Evolutionary conservation across 805 yeast genomes (phyloP).

Genomic region (Kluyveromyces dobzhanskii): DNA sequence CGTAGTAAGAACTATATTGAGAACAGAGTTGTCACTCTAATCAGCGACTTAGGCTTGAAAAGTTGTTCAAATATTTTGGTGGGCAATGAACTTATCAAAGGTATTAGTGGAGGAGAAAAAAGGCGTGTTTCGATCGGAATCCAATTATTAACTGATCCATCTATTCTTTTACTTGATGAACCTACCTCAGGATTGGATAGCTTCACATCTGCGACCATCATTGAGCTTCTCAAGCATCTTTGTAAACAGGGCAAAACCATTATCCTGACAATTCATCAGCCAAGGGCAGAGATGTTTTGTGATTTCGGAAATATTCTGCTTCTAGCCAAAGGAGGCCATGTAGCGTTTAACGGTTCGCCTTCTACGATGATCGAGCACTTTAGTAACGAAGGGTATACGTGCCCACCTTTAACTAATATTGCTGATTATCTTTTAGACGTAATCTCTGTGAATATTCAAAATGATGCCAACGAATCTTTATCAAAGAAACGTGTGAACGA

Average conservation of each 20-base stretch:
- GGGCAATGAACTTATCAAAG: conserved; percentile 52
- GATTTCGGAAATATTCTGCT: conserved; percentile 65
- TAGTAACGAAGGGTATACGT: conserved; percentile 38
- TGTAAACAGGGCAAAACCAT: conserved; percentile 56
- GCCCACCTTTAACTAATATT: conserved; percentile 55
- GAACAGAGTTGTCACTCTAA: conserved; percentile 44
- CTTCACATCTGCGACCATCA: conserved; percentile 62
- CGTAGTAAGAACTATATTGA: conserved; percentile 36
- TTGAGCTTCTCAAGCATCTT: conserved; percentile 49
- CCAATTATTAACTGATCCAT: conserved; percentile 66
- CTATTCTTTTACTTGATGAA: conserved; percentile 68
- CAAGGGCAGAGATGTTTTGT: conserved; percentile 56
- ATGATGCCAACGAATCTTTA: conserved; percentile 32
- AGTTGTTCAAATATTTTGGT: conserved; percentile 73
- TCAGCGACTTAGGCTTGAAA: conserved; percentile 57
- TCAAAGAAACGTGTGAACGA: conserved; percentile 34
- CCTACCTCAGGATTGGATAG: conserved; percentile 88
- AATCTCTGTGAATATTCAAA: conserved; percentile 49
- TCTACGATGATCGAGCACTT: conserved; percentile 41
- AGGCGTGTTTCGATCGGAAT: conserved; percentile 76
- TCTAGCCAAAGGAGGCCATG: conserved; percentile 64
- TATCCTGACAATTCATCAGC: conserved; percentile 77
- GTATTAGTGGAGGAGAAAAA: conserved; percentile 87
- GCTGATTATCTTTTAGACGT: conserved; percentile 72
- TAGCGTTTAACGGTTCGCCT: conserved; percentile 58